These are phyloP conservation scores for Trichopus zeylanicus DNA, from an alignment of 116 monocot genomes.

Conservation along the genomic window DNA sequence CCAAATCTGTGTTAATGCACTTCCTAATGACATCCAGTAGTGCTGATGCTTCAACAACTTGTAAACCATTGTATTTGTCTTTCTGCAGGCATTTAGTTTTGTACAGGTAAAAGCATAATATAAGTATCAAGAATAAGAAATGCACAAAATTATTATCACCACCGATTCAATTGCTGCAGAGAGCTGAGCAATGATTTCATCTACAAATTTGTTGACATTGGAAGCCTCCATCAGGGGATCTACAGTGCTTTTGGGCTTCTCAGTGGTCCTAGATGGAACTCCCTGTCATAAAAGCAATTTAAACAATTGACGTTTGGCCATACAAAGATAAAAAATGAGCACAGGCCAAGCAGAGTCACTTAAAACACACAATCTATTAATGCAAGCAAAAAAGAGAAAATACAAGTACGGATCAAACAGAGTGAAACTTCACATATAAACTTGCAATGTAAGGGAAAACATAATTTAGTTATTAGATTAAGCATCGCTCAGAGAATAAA, in stretches of 20 bases:
- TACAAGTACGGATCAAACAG: too few relatives aligned
- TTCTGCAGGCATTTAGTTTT: conserved; percentile 20
- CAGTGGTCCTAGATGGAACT: conserved; percentile 4
- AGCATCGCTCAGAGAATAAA: too few relatives aligned
- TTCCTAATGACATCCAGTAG: conserved; percentile 41
- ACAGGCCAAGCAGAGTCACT: too few relatives aligned
- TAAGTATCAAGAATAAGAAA: background rate
- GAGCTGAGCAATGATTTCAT: conserved; percentile 43
- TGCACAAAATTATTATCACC: conserved; percentile 15
- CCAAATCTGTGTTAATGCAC: conserved; percentile 38
- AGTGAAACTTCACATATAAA: too few relatives aligned
- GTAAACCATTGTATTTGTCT: conserved; percentile 10
- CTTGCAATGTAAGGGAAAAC: too few relatives aligned
- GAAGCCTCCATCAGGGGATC: conserved; percentile 11
- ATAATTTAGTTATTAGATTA: too few relatives aligned
- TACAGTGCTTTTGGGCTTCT: conserved; percentile 17
- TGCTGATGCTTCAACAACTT: conserved; percentile 11
- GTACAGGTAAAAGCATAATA: background rate
- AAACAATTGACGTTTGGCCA: background rate
- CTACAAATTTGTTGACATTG: conserved; percentile 34
- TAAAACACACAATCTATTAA: too few relatives aligned
- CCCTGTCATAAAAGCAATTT: background rate
- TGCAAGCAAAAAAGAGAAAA: too few relatives aligned
- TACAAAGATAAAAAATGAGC: too few relatives aligned
- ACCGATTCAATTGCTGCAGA: conserved; percentile 28